Evolutionary conservation across 306 rosid genomes (phyloP).

Genomic region (Prinsepia uniflora): DNA sequence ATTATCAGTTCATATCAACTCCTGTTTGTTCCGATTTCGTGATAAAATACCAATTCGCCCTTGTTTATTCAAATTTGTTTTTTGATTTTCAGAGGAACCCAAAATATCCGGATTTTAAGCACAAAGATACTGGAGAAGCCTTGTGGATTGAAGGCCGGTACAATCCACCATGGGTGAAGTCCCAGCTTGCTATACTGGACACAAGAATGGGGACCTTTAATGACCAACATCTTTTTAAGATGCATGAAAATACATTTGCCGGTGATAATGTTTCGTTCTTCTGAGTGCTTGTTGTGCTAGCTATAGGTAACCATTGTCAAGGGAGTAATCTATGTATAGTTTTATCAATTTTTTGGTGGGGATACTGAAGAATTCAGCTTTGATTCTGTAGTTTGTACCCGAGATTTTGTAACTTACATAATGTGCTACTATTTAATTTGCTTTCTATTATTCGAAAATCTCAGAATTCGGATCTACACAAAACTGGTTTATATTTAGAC

Average conservation of each 20-base stretch:
- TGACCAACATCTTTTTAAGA: conserved; percentile 39
- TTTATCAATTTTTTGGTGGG: conserved; percentile 11
- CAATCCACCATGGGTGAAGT: conserved; percentile 83
- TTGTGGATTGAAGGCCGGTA: conserved; percentile 79
- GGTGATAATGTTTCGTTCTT: conserved; percentile 44
- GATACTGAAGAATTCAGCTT: neutral
- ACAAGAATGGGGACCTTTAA: conserved; percentile 47
- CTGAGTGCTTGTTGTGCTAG: conserved; percentile 24
- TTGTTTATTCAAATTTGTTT: conserved; percentile 3
- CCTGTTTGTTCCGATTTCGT: neutral
- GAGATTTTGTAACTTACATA: conserved; percentile 1
- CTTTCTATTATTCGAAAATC: neutral
- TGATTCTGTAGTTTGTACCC: conserved; percentile 2
- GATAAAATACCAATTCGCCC: neutral
- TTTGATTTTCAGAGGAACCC: conserved; percentile 71
- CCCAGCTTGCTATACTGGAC: conserved; percentile 78
- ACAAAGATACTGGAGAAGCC: conserved; percentile 93
- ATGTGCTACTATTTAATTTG: neutral
- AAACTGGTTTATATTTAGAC: neutral
- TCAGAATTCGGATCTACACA: conserved; percentile 1
- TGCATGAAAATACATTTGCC: conserved; percentile 35
- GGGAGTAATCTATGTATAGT: conserved; percentile 26
- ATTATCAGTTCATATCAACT: neutral
- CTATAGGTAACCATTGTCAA: conserved; percentile 4
- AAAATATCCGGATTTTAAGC: conserved; percentile 82